Conservation (phyloP, 1,139 yeast species). For the Entelexis sorbosivorans region DNA sequence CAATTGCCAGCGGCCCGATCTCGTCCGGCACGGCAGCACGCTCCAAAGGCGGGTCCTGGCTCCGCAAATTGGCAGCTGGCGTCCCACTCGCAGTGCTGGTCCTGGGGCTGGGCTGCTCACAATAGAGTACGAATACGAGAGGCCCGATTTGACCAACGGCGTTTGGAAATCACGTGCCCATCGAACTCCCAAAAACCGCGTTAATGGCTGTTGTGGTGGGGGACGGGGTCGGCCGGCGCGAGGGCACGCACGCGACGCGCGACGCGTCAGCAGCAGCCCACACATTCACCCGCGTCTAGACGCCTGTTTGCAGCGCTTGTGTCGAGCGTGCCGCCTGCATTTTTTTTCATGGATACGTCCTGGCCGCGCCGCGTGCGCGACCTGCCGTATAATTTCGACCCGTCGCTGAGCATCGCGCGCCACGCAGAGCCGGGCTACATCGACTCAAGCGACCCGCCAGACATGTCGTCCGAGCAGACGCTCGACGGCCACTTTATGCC, state of each 20-base stretch:
- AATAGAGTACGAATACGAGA: background rate
- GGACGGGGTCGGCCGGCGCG: too few species aligned
- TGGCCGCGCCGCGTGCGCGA: conserved; percentile 4
- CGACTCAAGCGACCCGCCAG: conserved; percentile 14
- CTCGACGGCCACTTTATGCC: conserved; percentile 6
- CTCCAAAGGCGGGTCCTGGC: background rate
- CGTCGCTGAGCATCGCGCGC: conserved; percentile 13
- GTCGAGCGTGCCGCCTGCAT: background rate
- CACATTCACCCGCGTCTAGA: background rate
- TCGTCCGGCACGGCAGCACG: background rate
- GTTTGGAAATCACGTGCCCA: background rate
- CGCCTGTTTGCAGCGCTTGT: background rate
- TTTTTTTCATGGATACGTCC: background rate
- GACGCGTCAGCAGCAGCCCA: too few species aligned
- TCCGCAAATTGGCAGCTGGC: background rate
- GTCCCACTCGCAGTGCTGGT: too few species aligned
- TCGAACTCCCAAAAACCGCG: background rate
- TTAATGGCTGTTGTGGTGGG: too few species aligned
- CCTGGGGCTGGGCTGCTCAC: too few species aligned
- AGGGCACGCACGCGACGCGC: background rate
- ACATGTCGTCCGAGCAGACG: conserved; percentile 1
- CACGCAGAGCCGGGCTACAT: conserved; percentile 16
- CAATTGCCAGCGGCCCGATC: background rate
- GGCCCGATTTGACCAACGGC: background rate
- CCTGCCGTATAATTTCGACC: conserved; percentile 17